Conservation (phyloP, 1,284 basidiomycete genomes). For the Cryptococcus sp. region DNA sequence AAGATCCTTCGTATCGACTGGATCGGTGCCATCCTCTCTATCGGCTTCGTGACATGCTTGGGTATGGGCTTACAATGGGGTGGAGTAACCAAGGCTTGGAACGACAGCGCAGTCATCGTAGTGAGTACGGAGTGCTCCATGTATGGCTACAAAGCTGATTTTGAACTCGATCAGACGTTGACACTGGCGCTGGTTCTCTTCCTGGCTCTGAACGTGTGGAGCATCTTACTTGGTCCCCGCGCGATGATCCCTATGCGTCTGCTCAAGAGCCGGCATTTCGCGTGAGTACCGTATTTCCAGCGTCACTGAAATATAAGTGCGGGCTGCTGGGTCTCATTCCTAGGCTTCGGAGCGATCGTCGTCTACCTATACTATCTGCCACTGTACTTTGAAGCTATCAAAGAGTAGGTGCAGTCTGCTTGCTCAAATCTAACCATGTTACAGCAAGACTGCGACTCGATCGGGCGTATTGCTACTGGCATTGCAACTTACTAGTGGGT, state of each 20-base stretch:
- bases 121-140: slow-evolving; percentile 14
- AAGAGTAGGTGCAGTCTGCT: slow-evolving; percentile 3
- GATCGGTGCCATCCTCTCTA: slow-evolving; percentile 20
- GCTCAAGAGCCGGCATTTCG: slow-evolving; percentile 24
- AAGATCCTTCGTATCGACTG: slow-evolving; percentile 31
- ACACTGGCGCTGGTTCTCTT: slow-evolving; percentile 21
- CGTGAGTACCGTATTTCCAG: slow-evolving; percentile 6
- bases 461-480: slow-evolving; percentile 31
- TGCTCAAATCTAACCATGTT: background rate
- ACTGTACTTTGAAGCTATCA: slow-evolving; percentile 31
- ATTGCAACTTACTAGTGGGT: slow-evolving; percentile 26
- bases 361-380: slow-evolving; percentile 31
- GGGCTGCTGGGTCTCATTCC: slow-evolving; percentile 25
- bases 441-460: slow-evolving; percentile 23
- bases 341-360: slow-evolving; percentile 29
- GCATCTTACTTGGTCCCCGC: slow-evolving; percentile 16
- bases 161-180: slow-evolving; percentile 16
- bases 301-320: slow-evolving; percentile 7
- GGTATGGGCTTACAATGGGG: slow-evolving; percentile 34
- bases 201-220: slow-evolving; percentile 23
- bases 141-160: background rate
- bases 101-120: slow-evolving; percentile 21
- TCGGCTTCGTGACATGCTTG: slow-evolving; percentile 31
- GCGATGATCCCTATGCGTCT: slow-evolving; percentile 34
- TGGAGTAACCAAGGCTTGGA: slow-evolving; percentile 27